These are phyloP conservation scores for Hericium coralloides DNA, from an alignment of 768 basidiomycete genomes.

Conservation along the genomic window DNA sequence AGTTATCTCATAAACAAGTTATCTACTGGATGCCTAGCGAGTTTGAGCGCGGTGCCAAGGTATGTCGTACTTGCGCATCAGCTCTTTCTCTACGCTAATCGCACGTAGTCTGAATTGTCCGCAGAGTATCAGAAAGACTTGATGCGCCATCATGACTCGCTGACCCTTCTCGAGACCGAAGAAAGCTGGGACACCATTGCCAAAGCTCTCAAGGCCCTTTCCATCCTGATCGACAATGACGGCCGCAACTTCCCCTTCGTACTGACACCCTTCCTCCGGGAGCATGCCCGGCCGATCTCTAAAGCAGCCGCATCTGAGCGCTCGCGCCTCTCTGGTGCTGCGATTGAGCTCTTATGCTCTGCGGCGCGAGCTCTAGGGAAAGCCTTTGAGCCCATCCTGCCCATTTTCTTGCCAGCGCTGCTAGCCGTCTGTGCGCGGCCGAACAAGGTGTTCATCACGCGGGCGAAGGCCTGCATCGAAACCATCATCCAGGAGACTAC, in stretches of 20 bases:
- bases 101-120: too few species aligned
- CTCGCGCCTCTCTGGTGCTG: conserved; percentile 57
- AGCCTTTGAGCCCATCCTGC: conserved; percentile 58
- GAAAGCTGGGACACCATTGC: conserved; percentile 72
- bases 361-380: conserved; percentile 47
- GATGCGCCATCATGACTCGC: too few species aligned
- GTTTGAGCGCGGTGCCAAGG: too few species aligned
- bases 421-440: conserved; percentile 60
- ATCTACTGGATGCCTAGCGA: too few species aligned
- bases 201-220: conserved; percentile 37
- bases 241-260: conserved; percentile 43
- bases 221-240: conserved; percentile 40
- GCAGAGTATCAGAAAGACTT: too few species aligned
- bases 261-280: conserved; percentile 41
- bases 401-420: conserved; percentile 60
- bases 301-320: conserved; percentile 66
- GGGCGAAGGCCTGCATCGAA: conserved; percentile 52
- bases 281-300: conserved; percentile 43
- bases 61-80: too few species aligned
- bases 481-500: conserved; percentile 60
- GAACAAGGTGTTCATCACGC: conserved; percentile 69
- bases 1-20: too few species aligned
- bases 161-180: conserved; percentile 51
- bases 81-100: too few species aligned
- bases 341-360: conserved; percentile 51